Evolutionary conservation across 176 grass and related monocot genomes (phyloP).

Genomic region (Ampelocalamus luodianensis): DNA sequence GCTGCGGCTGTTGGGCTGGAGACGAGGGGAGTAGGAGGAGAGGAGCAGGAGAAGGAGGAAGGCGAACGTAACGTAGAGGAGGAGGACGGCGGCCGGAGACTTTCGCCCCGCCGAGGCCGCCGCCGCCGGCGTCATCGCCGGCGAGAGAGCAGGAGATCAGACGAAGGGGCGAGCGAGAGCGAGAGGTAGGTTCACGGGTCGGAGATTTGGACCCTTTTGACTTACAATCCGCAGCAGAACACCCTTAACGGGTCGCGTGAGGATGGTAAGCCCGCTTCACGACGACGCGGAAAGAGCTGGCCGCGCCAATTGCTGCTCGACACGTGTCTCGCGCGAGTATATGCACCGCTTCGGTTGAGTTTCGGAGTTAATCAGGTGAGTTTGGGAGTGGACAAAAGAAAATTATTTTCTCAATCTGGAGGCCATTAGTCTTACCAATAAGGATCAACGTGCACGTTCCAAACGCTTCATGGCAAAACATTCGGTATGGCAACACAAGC

Average conservation of each 20-base stretch:
- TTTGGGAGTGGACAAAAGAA: no score
- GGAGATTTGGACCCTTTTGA: slow-evolving; percentile 48
- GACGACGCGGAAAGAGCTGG: slow-evolving; percentile 7
- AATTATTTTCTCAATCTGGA: no score
- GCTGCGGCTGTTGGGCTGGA: slow-evolving; percentile 37
- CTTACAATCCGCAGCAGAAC: background rate
- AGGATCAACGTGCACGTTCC: background rate
- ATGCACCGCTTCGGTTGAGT: no score
- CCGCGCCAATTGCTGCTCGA: background rate
- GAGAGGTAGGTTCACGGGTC: slow-evolving; percentile 18
- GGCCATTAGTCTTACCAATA: background rate
- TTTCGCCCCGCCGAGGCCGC: slow-evolving; percentile 32
- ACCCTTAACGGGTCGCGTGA: slow-evolving; percentile 1
- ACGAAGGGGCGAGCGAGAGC: background rate
- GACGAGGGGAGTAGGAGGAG: slow-evolving; percentile 45
- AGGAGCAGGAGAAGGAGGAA: slow-evolving; percentile 62
- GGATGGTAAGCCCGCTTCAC: background rate
- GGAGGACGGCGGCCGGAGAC: slow-evolving; percentile 31
- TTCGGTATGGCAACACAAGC: slow-evolving; percentile 10
- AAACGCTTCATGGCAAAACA: slow-evolving; percentile 6
- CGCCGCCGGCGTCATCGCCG: slow-evolving; percentile 37
- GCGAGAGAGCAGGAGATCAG: slow-evolving; percentile 35
- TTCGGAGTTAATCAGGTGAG: no score
- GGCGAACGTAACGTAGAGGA: slow-evolving; percentile 55
- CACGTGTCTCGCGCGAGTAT: background rate